Percentiles rank a stretch among this genome's conserved stretches.
Evolutionary conservation across 2,329 filamentous ascomycete species (phyloP).

Genomic region (Myriosclerotinia scirpicola): DNA sequence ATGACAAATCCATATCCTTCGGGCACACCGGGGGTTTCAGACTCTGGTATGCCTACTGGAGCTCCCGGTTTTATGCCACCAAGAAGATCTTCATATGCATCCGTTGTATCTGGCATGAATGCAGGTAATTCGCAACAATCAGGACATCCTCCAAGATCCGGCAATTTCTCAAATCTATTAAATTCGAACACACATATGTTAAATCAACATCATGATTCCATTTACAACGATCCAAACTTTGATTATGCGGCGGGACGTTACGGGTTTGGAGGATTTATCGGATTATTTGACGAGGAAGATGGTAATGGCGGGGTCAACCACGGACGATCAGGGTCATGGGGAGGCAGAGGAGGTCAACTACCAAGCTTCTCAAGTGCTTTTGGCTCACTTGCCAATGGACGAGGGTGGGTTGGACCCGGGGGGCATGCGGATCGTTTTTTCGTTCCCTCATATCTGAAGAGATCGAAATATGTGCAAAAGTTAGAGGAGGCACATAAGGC

Average conservation of each 20-base stretch:
- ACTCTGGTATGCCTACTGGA: slow-evolving; percentile 41
- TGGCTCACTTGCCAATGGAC: slow-evolving; percentile 36
- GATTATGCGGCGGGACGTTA: slow-evolving; percentile 31
- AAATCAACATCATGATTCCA: slow-evolving; percentile 34
- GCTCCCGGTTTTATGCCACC: slow-evolving; percentile 44
- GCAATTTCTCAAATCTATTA: slow-evolving; percentile 39
- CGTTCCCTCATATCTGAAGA: slow-evolving; percentile 77
- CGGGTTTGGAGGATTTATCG: slow-evolving; percentile 28
- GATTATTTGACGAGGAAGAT: slow-evolving; percentile 36
- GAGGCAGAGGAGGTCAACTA: slow-evolving; percentile 34
- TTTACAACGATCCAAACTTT: slow-evolving; percentile 35
- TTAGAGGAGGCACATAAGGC: slow-evolving; percentile 69
- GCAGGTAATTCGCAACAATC: slow-evolving; percentile 32
- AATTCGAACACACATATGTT: slow-evolving; percentile 22
- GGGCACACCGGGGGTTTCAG: slow-evolving; percentile 38
- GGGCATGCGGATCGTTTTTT: slow-evolving; percentile 59
- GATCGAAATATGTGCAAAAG: slow-evolving; percentile 74
- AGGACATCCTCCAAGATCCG: slow-evolving; percentile 35
- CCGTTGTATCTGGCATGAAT: slow-evolving; percentile 55
- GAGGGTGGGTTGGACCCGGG: slow-evolving; percentile 32
- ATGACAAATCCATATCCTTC: slow-evolving; percentile 39
- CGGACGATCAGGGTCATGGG: slow-evolving; percentile 34
- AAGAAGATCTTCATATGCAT: slow-evolving; percentile 60
- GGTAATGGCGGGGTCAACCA: slow-evolving; percentile 32
- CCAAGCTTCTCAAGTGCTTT: slow-evolving; percentile 41